Percentiles rank a stretch among this genome's conserved stretches.
Conservation (phyloP, 2,329 filamentous ascomycete species). For the Juglanconis juglandina region DNA sequence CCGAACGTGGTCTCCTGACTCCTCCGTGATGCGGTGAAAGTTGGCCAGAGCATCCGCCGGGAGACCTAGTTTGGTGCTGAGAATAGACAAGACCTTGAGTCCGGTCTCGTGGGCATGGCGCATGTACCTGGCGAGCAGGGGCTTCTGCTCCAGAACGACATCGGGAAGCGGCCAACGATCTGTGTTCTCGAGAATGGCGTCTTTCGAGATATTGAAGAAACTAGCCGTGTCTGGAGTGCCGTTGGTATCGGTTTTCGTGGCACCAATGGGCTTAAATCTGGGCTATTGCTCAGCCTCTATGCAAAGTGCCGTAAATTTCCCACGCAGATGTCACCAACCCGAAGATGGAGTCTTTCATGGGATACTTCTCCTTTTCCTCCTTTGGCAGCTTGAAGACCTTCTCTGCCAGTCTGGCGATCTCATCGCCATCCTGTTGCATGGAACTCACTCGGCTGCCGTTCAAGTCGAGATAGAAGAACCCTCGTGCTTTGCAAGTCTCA, state of each 20-base stretch:
- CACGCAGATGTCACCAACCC: constrained; percentile 1
- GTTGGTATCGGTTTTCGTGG: constrained; percentile 14
- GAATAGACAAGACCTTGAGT: constrained; percentile 12
- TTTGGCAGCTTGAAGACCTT: constrained; percentile 15
- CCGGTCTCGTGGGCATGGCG: constrained; percentile 13
- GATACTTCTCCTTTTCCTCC: constrained; percentile 18
- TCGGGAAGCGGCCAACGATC: constrained; percentile 11
- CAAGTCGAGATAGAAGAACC: constrained; percentile 21
- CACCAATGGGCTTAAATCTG: constrained; percentile 15
- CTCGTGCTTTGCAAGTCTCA: constrained; percentile 16
- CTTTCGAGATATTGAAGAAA: constrained; percentile 20
- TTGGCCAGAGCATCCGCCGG: constrained; percentile 6
- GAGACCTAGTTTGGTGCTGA: constrained; percentile 9
- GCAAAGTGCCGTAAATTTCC: too few relatives aligned
- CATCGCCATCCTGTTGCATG: constrained; percentile 16
- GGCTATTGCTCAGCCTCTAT: not conserved
- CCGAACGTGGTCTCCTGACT: constrained; percentile 20
- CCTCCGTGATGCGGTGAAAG: constrained; percentile 14
- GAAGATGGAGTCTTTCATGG: constrained; percentile 14
- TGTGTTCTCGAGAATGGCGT: constrained; percentile 18
- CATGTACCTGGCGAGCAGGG: constrained; percentile 14
- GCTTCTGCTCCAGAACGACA: constrained; percentile 11
- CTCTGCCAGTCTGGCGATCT: constrained; percentile 15
- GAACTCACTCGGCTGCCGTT: constrained; percentile 9
- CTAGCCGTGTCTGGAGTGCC: constrained; percentile 16